Conservation (phyloP, 1,284 basidiomycete species). For the Melampsora americana region DNA sequence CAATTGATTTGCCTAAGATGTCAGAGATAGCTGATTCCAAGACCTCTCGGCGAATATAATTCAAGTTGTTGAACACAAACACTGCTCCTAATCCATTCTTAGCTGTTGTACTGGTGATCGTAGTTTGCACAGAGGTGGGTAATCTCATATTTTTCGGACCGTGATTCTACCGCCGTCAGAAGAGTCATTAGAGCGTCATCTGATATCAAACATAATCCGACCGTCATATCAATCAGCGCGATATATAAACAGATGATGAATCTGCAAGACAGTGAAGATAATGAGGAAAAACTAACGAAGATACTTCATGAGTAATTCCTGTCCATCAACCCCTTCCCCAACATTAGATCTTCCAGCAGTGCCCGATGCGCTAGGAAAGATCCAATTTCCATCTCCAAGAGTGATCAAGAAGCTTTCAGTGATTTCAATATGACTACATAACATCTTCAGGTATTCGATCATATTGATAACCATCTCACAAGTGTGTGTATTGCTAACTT, state of each 20-base stretch:
- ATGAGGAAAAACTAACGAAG: conserved; percentile 40
- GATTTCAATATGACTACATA: conserved; percentile 50
- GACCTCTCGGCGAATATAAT: conserved; percentile 50
- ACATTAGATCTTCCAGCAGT: conserved; percentile 15
- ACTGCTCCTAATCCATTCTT: conserved; percentile 48
- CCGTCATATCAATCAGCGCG: background rate
- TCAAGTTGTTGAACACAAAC: conserved; percentile 52
- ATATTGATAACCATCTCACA: conserved; percentile 48
- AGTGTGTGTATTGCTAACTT: conserved; percentile 46
- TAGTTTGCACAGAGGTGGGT: conserved; percentile 2
- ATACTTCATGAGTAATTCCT: conserved; percentile 45
- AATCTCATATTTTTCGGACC: conserved; percentile 41
- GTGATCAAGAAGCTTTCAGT: conserved; percentile 49
- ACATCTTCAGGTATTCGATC: conserved; percentile 50
- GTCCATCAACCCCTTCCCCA: conserved; percentile 44
- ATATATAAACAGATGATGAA: background rate
- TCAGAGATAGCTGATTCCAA: conserved; percentile 49
- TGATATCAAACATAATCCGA: background rate
- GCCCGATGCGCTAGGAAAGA: conserved; percentile 42
- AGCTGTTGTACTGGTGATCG: conserved; percentile 36
- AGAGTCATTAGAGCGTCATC: conserved; percentile 39
- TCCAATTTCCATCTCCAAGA: conserved; percentile 53
- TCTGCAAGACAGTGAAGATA: background rate
- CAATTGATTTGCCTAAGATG: conserved; percentile 48
- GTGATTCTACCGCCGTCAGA: conserved; percentile 27